Percentiles rank a stretch among this genome's conserved stretches.
These are phyloP conservation scores for Vararia minispora DNA, from an alignment of 768 basidiomycete species.

Conservation along the genomic window DNA sequence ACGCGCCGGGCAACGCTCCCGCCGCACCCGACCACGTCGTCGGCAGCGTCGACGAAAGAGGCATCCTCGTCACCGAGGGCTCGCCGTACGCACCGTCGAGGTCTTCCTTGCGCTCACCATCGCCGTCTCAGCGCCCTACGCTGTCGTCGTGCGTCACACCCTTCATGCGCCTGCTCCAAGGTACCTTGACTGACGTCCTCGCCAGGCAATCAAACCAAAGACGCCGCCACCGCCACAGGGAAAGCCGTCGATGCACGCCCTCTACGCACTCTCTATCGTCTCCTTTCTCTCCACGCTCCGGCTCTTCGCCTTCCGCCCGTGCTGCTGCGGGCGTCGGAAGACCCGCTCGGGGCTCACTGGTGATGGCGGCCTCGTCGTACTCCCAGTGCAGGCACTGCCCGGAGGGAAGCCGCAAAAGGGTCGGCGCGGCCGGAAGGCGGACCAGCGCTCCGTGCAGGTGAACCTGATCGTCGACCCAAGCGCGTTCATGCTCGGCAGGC, in stretches of 20 bases:
- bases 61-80: constrained; percentile 49
- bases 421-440: constrained; percentile 19
- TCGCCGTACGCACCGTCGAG: constrained; percentile 41
- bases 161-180: background rate
- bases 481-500: constrained; percentile 32
- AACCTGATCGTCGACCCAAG: constrained; percentile 64
- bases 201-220: constrained; percentile 43
- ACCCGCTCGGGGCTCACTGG: constrained; percentile 17
- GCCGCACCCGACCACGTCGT: constrained; percentile 39
- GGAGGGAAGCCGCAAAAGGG: constrained; percentile 30
- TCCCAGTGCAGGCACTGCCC: constrained; percentile 46
- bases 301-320: constrained; percentile 48
- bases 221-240: constrained; percentile 43
- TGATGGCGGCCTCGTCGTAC: constrained; percentile 41
- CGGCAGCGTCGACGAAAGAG: constrained; percentile 48
- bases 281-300: constrained; percentile 41
- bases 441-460: constrained; percentile 47
- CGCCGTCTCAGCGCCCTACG: constrained; percentile 48
- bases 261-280: constrained; percentile 46
- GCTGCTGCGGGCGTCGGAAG: constrained; percentile 32
- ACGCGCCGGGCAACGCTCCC: constrained; percentile 21
- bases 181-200: constrained; percentile 5
- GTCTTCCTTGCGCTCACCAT: constrained; percentile 39
- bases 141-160: constrained; percentile 39
- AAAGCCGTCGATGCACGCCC: constrained; percentile 40